Conservation (phyloP, 192 early-diverging fungal species). For the Podila verticillata region DNA sequence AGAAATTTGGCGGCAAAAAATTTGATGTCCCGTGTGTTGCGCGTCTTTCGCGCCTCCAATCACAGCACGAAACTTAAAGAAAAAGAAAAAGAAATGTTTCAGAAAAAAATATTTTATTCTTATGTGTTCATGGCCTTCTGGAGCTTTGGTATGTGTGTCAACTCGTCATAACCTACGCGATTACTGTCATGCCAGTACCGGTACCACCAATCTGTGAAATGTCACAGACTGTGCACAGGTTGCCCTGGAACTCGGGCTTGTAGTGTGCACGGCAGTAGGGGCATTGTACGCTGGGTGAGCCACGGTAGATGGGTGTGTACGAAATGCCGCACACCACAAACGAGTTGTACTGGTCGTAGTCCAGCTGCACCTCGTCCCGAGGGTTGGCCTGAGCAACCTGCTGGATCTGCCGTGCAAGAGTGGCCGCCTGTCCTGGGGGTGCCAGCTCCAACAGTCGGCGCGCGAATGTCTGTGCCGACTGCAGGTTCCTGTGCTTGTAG, state of each 20-base stretch:
- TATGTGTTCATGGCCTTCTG: too few species aligned
- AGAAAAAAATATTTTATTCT: too few species aligned
- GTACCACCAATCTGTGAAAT: conserved; percentile 84
- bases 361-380: conserved; percentile 80
- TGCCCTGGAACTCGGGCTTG: conserved; percentile 82
- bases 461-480: conserved; percentile 88
- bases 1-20: too few species aligned
- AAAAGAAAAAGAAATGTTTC: too few species aligned
- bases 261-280: conserved; percentile 90
- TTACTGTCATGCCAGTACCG: conserved; percentile 76
- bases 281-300: conserved; percentile 81
- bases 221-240: conserved; percentile 89
- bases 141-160: too few species aligned
- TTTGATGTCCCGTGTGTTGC: too few species aligned
- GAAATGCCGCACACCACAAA: conserved; percentile 89
- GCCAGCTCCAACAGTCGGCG: conserved; percentile 90
- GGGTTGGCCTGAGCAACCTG: conserved; percentile 80
- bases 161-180: neutral
- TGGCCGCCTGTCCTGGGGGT: conserved; percentile 79
- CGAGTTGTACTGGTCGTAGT: conserved; percentile 97
- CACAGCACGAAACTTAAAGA: too few species aligned
- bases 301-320: conserved; percentile 91
- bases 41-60: too few species aligned
- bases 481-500: conserved; percentile 86
- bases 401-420: conserved; percentile 84